Evolutionary conservation across 1,284 basidiomycete genomes (phyloP).

Genomic region (Prillingera fragicola): DNA sequence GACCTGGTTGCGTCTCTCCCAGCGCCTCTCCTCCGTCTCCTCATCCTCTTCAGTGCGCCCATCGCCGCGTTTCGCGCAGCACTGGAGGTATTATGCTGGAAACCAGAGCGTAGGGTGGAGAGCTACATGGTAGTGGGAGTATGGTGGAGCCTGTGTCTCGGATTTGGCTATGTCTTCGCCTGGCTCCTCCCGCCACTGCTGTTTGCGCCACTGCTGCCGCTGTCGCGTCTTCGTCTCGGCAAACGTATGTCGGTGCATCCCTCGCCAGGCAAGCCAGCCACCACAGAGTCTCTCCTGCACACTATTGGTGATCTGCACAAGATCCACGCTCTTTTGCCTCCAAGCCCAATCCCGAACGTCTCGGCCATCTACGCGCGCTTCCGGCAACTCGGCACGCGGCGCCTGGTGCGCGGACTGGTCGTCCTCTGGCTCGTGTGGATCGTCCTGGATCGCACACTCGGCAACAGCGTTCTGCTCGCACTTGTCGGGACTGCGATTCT

Average conservation of each 20-base stretch:
- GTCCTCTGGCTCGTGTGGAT: conserved; percentile 47
- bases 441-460: conserved; percentile 29
- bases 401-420: conserved; percentile 35
- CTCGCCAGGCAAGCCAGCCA: conserved; percentile 49
- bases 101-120: conserved; percentile 56
- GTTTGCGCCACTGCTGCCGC: conserved; percentile 34
- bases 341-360: conserved; percentile 28
- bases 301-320: conserved; percentile 46
- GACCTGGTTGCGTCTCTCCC: conserved; percentile 44
- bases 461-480: conserved; percentile 32
- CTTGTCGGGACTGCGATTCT: conserved; percentile 40
- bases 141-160: conserved; percentile 74
- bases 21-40: conserved; percentile 43
- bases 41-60: conserved; percentile 52
- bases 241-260: conserved; percentile 3
- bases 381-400: conserved; percentile 28
- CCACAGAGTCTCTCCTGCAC: conserved; percentile 57
- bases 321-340: conserved; percentile 42
- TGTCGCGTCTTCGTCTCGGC: conserved; percentile 48
- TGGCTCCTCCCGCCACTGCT: conserved; percentile 45
- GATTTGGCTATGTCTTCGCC: conserved; percentile 55
- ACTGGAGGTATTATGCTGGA: conserved; percentile 62
- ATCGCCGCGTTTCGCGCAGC: conserved; percentile 53
- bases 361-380: conserved; percentile 31
- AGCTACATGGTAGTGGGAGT: conserved; percentile 61